phyloP scores from a whole-genome alignment of 345 rosid genomes.

The Hibiscus syriacus region DNA sequence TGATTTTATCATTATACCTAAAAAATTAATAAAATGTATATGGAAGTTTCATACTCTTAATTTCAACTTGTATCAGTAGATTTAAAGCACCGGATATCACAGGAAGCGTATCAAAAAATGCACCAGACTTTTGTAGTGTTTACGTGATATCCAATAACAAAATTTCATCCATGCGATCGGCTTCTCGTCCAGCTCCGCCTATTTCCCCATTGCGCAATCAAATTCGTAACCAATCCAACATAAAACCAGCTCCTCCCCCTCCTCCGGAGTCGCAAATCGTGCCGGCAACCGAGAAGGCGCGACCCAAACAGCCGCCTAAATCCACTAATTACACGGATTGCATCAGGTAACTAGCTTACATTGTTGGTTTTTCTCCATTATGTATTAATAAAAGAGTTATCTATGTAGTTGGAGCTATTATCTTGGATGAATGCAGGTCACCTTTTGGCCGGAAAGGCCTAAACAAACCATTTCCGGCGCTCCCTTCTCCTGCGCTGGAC shows the following conservation, averaged over 20 bases:
- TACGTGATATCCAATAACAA: conserved; percentile 74
- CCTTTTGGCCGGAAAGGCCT: conserved; percentile 49
- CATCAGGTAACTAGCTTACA: conserved; percentile 26
- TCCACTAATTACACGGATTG: conserved; percentile 41
- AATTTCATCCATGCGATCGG: conserved; percentile 52
- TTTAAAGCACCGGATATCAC: conserved; percentile 67
- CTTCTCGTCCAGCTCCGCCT: conserved; percentile 64
- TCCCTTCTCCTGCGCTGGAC: conserved; percentile 30
- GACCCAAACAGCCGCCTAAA: conserved; percentile 32
- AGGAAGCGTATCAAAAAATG: conserved; percentile 42
- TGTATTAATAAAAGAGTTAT: too few species aligned
- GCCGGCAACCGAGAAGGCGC: conserved; percentile 36
- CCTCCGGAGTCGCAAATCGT: conserved; percentile 12
- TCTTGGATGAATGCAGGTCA: conserved; percentile 40
- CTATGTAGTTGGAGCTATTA: neutral
- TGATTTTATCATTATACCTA: too few species aligned
- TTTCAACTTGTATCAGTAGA: conserved; percentile 20
- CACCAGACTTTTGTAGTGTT: conserved; percentile 76
- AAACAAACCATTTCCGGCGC: conserved; percentile 43
- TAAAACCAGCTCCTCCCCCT: conserved; percentile 24
- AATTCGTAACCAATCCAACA: conserved; percentile 18
- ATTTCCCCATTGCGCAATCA: conserved; percentile 38
- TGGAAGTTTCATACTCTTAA: too few species aligned
- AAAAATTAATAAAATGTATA: too few species aligned
- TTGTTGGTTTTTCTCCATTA: neutral